A percentile compares a stretch with the other conserved stretches of the same genome.
These are phyloP conservation scores for Yarrowia deformans DNA, from an alignment of 805 yeast species.

Conservation along the genomic window DNA sequence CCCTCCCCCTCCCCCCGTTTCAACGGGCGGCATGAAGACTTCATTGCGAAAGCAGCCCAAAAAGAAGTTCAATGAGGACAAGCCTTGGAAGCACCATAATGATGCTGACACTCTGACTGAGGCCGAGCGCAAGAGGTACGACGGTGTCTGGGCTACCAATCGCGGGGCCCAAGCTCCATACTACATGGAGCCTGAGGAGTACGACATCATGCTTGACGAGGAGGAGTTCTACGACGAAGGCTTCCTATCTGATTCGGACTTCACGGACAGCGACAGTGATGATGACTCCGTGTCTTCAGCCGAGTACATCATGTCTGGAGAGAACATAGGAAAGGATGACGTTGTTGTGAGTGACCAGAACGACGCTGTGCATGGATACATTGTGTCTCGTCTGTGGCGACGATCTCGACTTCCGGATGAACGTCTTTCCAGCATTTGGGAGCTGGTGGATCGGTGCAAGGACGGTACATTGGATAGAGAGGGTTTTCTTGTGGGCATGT, in stretches of 20 bases:
- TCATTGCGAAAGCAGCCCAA: conserved; percentile 53
- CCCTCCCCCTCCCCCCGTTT: conserved; percentile 15
- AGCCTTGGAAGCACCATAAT: conserved; percentile 91
- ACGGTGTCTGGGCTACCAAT: conserved; percentile 93
- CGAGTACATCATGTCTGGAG: conserved; percentile 39
- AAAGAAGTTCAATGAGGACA: conserved; percentile 75
- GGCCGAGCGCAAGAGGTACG: conserved; percentile 85
- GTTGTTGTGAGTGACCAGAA: conserved; percentile 49
- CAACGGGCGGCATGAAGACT: conserved; percentile 41
- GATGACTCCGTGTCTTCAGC: conserved; percentile 43
- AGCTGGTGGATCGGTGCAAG: conserved; percentile 59
- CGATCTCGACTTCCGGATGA: conserved; percentile 76
- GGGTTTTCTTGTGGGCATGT: conserved; percentile 94
- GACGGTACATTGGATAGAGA: conserved; percentile 81
- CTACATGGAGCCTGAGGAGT: conserved; percentile 34
- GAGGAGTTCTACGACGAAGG: conserved; percentile 41
- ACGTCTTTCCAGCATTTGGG: conserved; percentile 68
- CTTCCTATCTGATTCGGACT: conserved; percentile 43
- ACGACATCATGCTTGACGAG: conserved; percentile 41
- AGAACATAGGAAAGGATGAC: conserved; percentile 42
- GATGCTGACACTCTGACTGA: conserved; percentile 58
- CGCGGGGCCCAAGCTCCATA: conserved; percentile 57
- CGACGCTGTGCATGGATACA: conserved; percentile 60
- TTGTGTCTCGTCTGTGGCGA: conserved; percentile 81
- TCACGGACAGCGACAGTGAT: conserved; percentile 43